Evolutionary conservation across 169 alveolate genomes (phyloP).

Genomic region (Plasmodium vivax): DNA sequence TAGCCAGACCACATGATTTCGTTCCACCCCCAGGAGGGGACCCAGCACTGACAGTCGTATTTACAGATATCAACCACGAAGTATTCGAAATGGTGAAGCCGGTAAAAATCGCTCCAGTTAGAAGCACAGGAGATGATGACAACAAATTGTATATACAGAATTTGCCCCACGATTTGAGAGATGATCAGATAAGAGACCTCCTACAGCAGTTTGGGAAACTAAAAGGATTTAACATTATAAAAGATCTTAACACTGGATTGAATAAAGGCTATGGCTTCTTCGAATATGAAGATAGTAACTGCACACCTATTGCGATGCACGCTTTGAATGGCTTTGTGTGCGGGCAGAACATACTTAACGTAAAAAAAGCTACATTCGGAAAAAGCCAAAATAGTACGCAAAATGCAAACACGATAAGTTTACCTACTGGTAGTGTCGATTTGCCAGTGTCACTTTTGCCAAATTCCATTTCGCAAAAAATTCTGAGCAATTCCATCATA

Average conservation of each 20-base stretch:
- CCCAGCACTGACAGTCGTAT: constrained; percentile 79
- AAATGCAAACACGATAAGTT: constrained; percentile 26
- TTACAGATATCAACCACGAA: constrained; percentile 73
- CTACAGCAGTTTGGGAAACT: constrained; percentile 88
- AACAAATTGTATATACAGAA: constrained; percentile 86
- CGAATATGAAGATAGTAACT: constrained; percentile 88
- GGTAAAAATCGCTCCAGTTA: constrained; percentile 14
- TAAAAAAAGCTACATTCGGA: constrained; percentile 71
- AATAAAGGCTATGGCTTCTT: constrained; percentile 90
- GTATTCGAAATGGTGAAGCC: constrained; percentile 72
- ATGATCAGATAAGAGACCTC: constrained; percentile 83
- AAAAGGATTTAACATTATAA: constrained; percentile 81
- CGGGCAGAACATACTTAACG: constrained; percentile 79
- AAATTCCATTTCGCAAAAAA: constrained; percentile 86
- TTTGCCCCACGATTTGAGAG: constrained; percentile 87
- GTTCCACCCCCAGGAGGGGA: constrained; percentile 87
- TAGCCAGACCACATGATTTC: constrained; percentile 89
- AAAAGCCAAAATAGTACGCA: constrained; percentile 77
- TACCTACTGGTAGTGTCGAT: constrained; percentile 78
- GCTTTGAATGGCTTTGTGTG: constrained; percentile 84
- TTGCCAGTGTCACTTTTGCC: constrained; percentile 87
- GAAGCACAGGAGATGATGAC: constrained; percentile 71
- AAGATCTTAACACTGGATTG: constrained; percentile 86
- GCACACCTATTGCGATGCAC: constrained; percentile 87
- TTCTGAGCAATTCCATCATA: constrained; percentile 87